A percentile compares a stretch with the other conserved stretches of the same genome.
Conservation (phyloP, 1,139 yeast species). For the Wickerhamomyces sp. region DNA sequence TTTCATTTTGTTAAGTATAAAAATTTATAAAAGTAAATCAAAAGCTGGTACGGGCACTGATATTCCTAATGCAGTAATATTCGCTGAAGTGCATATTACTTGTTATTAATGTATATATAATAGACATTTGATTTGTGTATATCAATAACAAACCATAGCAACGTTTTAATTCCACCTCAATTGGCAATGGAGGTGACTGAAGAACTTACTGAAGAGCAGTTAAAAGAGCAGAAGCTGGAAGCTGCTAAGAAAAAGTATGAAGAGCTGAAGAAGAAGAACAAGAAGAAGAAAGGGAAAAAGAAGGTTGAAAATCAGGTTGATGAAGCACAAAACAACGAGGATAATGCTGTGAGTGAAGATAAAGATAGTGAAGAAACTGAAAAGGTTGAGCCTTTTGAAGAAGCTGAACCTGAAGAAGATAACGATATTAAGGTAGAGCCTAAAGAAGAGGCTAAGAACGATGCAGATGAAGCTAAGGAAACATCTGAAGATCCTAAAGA, state of each 20-base stretch:
- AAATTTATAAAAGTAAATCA: no score
- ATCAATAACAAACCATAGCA: no score
- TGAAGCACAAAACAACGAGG: neutral
- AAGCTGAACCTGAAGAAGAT: no score
- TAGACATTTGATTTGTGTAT: no score
- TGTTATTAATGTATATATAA: neutral
- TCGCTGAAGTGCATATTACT: no score
- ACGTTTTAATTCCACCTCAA: no score
- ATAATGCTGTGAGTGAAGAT: slow-evolving; percentile 1
- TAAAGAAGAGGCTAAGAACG: slow-evolving; percentile 6
- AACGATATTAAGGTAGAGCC: slow-evolving; percentile 10
- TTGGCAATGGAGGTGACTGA: no score
- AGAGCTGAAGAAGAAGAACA: slow-evolving; percentile 55
- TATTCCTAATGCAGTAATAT: no score
- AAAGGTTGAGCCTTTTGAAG: neutral
- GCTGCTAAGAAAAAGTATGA: slow-evolving; percentile 64
- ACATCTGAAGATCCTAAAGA: slow-evolving; percentile 5
- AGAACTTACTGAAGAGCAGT: slow-evolving; percentile 25
- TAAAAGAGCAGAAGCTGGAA: slow-evolving; percentile 55
- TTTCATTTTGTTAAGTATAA: no score
- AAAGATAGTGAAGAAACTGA: slow-evolving; percentile 1
- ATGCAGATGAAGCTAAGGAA: slow-evolving; percentile 3
- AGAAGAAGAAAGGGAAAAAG: slow-evolving; percentile 40
- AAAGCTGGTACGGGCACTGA: no score
- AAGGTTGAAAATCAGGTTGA: slow-evolving; percentile 14